Conservation (phyloP, 192 early-diverging fungal species). For the Mortierella alpina region DNA sequence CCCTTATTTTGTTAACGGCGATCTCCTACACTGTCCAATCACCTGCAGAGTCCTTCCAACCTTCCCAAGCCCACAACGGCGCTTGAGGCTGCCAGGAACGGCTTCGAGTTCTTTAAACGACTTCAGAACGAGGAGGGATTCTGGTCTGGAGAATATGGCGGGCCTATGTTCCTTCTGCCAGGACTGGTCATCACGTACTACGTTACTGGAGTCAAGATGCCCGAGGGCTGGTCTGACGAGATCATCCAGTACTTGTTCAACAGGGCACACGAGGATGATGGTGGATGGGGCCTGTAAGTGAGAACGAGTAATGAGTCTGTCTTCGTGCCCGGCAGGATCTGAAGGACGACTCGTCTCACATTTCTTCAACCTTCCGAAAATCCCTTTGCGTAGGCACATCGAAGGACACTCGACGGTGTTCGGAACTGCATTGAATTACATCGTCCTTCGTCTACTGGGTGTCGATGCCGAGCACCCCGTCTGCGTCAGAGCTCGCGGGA, state of each 20-base stretch:
- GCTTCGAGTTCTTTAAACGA: slow-evolving; percentile 87
- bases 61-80: slow-evolving; percentile 74
- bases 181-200: slow-evolving; percentile 92
- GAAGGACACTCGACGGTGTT: slow-evolving; percentile 94
- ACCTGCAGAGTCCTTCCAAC: slow-evolving; percentile 8
- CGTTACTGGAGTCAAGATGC: slow-evolving; percentile 78
- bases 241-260: slow-evolving; percentile 89
- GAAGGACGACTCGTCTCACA: background rate
- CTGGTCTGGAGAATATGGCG: slow-evolving; percentile 96
- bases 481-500: slow-evolving; percentile 81
- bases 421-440: slow-evolving; percentile 96
- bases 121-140: slow-evolving; percentile 95
- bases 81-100: slow-evolving; percentile 86
- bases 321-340: background rate
- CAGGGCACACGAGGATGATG: slow-evolving; percentile 85
- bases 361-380: background rate
- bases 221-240: slow-evolving; percentile 75
- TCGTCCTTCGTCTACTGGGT: slow-evolving; percentile 88
- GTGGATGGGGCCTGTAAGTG: slow-evolving; percentile 94
- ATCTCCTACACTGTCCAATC: background rate
- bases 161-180: slow-evolving; percentile 96
- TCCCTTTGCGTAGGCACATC: slow-evolving; percentile 73
- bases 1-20: background rate
- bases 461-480: slow-evolving; percentile 88
- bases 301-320: background rate